Evolutionary conservation across 805 yeast species (phyloP), one percentile per base, ranked within the genome.

Genomic region (Hanseniaspora meyeri): DNA sequence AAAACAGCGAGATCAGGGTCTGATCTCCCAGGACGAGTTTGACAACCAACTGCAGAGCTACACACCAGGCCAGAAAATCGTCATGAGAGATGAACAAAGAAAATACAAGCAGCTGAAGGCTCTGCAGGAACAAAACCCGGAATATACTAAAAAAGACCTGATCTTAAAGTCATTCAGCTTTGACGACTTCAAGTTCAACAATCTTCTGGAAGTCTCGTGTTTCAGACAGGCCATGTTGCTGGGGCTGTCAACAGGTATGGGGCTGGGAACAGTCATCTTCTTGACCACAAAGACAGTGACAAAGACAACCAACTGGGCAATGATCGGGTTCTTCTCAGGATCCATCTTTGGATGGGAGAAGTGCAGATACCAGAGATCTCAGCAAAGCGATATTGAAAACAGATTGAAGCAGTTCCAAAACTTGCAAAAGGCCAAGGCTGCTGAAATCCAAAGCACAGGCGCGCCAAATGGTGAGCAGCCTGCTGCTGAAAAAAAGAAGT

Each of bases 341-440:
- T 81, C 87, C 47, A 75, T 86, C 0, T 81, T 86, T 31, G 87
- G 95, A 0, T 90, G 96, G 96, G 96, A 90, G 66, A 95, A 88
- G 69, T 90, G 97, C 68, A 75, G 95, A 58, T 74, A 80, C 50
- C 75, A 80, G 49, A 75, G 95, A 66, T 75, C 83, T 63, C 77
- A 79, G 60, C 80, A 85, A 55, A 76, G 80, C 65, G 77, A 78
- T 59, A 81, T 82, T 57, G 83, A 90, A 49, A 81, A 79, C 58
- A 69, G 77, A 63, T 95, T 95, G 0, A 82, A 80, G 62, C 78
- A 39, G 8, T 43, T 49, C 37, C 55, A 77, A 58, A 73, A 71
- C 70, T 70, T 27, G 69, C 70, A 16, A 61, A 61, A 6, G 70
- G 60, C 58, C n/a, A 59, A 61, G 4, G 63, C 61, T 38, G 63